Conservation (phyloP, 306 rosid genomes). For the Herpetospermum pedunculosum region DNA sequence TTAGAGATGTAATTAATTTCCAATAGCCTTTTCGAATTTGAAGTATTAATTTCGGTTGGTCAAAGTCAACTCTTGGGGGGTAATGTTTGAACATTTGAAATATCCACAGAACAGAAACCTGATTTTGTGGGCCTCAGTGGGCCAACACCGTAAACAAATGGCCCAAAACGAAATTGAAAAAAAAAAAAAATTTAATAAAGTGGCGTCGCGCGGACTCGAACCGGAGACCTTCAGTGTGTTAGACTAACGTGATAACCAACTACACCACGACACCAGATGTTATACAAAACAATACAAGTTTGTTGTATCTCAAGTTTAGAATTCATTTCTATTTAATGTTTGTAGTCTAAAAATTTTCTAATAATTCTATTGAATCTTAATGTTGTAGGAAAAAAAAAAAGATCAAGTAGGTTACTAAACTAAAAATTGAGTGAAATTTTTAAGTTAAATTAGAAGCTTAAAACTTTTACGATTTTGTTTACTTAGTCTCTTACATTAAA, state of each 20-base stretch:
- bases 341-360: no score
- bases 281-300: no score
- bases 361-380: no score
- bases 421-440: no score
- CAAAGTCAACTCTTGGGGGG: background rate
- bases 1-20: background rate
- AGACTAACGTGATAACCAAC: conserved; percentile 97
- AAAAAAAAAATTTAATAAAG: background rate
- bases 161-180: background rate
- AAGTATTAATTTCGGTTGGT: background rate
- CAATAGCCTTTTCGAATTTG: background rate
- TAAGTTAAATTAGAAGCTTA: no score
- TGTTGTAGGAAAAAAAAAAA: no score
- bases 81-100: background rate
- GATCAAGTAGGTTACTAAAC: no score
- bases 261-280: conserved; percentile 37
- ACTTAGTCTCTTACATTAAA: background rate
- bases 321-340: no score
- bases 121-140: conserved; percentile 1
- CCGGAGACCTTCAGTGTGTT: conserved; percentile 76
- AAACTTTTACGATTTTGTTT: no score
- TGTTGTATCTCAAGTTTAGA: no score
- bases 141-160: background rate
- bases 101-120: background rate
- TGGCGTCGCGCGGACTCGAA: conserved; percentile 25